Conservation (phyloP, 2,329 filamentous ascomycete species). For the Ophiostoma novo-ulmi region DNA sequence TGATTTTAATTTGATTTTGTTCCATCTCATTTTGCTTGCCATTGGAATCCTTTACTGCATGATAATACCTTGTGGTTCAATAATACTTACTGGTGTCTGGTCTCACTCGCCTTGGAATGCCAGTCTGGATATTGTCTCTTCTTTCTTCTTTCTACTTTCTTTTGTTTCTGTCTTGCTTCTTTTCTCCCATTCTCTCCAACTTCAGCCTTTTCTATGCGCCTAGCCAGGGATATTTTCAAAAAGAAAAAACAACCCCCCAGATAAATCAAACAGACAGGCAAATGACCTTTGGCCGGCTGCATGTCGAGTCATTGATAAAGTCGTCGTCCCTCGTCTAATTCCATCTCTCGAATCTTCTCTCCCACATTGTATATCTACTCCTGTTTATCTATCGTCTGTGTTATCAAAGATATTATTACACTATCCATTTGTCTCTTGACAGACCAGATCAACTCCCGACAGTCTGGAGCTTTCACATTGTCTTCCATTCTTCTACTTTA, state of each 20-base stretch:
- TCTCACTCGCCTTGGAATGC: neutral
- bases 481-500: neutral
- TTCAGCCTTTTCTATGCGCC: neutral
- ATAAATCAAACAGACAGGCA: neutral
- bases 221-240: neutral
- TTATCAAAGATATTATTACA: too few relatives aligned
- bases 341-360: neutral
- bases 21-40: neutral
- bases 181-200: neutral
- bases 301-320: constrained; percentile 1
- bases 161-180: neutral
- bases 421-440: neutral
- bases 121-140: neutral
- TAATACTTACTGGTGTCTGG: neutral
- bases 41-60: too few relatives aligned
- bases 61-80: neutral
- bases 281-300: neutral
- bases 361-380: neutral
- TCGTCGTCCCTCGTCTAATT: neutral
- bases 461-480: neutral
- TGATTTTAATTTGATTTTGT: neutral
- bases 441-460: neutral
- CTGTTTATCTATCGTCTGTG: too few relatives aligned
- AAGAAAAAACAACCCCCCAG: neutral
- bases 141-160: neutral